Conservation (phyloP, 106 monocot species). For the Allium sativum region DNA sequence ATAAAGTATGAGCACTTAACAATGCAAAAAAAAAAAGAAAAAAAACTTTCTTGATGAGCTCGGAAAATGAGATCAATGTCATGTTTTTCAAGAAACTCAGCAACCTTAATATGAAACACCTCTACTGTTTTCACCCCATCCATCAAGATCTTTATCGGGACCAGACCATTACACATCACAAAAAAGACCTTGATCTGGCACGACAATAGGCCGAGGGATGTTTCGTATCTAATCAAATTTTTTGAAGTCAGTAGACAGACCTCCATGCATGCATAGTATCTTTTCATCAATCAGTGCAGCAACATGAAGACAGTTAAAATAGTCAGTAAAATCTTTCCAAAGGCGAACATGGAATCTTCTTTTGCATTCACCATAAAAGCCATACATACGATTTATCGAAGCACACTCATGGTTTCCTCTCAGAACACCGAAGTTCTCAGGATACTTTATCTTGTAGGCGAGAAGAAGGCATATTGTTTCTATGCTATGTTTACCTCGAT, state of each 20-base stretch:
- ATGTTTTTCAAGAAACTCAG: too few species aligned
- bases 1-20: too few species aligned
- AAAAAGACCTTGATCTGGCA: constrained; percentile 52
- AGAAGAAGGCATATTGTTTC: too few species aligned
- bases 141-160: constrained; percentile 28
- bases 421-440: constrained; percentile 45
- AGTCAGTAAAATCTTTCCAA: constrained; percentile 63
- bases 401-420: too few species aligned
- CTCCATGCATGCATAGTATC: constrained; percentile 55
- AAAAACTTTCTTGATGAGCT: too few species aligned
- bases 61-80: too few species aligned
- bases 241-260: constrained; percentile 48
- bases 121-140: constrained; percentile 49
- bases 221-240: constrained; percentile 33
- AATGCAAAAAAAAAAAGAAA: too few species aligned
- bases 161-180: constrained; percentile 67
- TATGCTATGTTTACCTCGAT: too few species aligned
- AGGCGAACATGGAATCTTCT: constrained; percentile 53
- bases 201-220: constrained; percentile 38
- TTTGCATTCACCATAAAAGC: constrained; percentile 67
- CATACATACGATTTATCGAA: constrained; percentile 55
- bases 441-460: too few species aligned
- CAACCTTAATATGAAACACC: too few species aligned
- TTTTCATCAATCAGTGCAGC: constrained; percentile 50
- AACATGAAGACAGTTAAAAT: constrained; percentile 55